phyloP scores from a whole-genome alignment of 2,329 filamentous ascomycete species.

The Hymenotorrendiella dingleyae region DNA sequence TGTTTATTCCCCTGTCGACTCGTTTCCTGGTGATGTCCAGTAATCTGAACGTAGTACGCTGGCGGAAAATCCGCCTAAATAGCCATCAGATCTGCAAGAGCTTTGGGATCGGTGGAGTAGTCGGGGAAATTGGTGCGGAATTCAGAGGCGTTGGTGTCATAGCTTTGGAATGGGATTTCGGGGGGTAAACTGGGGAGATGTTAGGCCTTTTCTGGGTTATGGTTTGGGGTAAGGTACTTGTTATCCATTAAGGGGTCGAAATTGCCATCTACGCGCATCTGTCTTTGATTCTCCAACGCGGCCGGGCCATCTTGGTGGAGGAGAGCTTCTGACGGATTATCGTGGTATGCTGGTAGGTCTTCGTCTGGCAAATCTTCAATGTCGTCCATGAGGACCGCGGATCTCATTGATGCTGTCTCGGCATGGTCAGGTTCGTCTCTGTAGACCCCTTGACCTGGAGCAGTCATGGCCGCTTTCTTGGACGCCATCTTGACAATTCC shows the following conservation, averaged over 20 bases:
- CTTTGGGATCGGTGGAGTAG: conserved; percentile 20
- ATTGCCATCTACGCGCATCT: too few species aligned
- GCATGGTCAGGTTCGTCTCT: conserved; percentile 17
- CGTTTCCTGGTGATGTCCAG: conserved; percentile 30
- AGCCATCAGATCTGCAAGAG: conserved; percentile 23
- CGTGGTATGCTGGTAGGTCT: conserved; percentile 10
- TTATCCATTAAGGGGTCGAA: too few species aligned
- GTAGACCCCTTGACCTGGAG: conserved; percentile 9
- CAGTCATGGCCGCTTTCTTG: conserved; percentile 11
- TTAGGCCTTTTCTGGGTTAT: too few species aligned
- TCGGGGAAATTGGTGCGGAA: conserved; percentile 25
- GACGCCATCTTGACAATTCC: conserved; percentile 1
- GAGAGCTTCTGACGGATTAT: conserved; percentile 1
- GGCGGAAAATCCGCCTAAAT: conserved; percentile 26
- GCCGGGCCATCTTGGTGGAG: too few species aligned
- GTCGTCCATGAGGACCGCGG: conserved; percentile 18
- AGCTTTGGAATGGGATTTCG: conserved; percentile 21
- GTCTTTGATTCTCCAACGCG: too few species aligned
- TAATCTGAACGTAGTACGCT: conserved; percentile 25
- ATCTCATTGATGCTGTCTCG: conserved; percentile 22
- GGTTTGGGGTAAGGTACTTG: too few species aligned
- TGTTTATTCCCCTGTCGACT: conserved; percentile 32
- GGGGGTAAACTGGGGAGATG: background rate
- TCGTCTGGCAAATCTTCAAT: conserved; percentile 19
- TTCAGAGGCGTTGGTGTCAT: conserved; percentile 19